Evolutionary conservation across 164 flowering plant genomes (phyloP).

Genomic region (Liriodendron chinense): DNA sequence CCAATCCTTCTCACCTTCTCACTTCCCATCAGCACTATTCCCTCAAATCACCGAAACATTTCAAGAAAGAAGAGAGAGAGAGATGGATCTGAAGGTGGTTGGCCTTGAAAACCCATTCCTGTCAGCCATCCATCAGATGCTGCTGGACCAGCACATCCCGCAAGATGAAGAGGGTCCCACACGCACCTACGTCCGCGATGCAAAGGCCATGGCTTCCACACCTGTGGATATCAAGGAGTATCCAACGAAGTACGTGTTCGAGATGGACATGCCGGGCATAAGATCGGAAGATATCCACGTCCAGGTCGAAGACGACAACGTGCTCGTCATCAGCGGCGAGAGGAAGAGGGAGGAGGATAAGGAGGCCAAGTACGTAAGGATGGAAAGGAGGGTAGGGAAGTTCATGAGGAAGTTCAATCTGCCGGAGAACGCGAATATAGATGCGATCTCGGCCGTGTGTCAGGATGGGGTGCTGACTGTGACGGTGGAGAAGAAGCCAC

Average conservation of each 20-base stretch:
- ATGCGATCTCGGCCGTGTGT: slow-evolving; percentile 42
- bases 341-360: slow-evolving; percentile 44
- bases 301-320: slow-evolving; percentile 50
- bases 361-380: slow-evolving; percentile 46
- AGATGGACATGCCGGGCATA: slow-evolving; percentile 62
- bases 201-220: slow-evolving; percentile 64
- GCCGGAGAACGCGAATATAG: slow-evolving; percentile 56
- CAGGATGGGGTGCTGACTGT: slow-evolving; percentile 64
- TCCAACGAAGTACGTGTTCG: slow-evolving; percentile 40
- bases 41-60: no score
- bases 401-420: slow-evolving; percentile 56
- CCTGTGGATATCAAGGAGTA: slow-evolving; percentile 55
- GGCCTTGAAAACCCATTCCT: slow-evolving; percentile 30
- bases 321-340: slow-evolving; percentile 45
- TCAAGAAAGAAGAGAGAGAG: not conserved
- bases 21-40: no score
- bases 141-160: slow-evolving; percentile 29
- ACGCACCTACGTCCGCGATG: slow-evolving; percentile 54
- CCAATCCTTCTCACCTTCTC: no score
- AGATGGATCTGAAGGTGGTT: not conserved
- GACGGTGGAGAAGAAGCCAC: slow-evolving; percentile 57
- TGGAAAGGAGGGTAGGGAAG: slow-evolving; percentile 66
- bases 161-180: slow-evolving; percentile 37
- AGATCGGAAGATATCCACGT: slow-evolving; percentile 46
- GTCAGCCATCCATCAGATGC: slow-evolving; percentile 38